Evolutionary conservation across 2,329 filamentous ascomycete species (phyloP), one percentile per base, ranked within the genome.

Genomic region (Fusarium mundagurra): DNA sequence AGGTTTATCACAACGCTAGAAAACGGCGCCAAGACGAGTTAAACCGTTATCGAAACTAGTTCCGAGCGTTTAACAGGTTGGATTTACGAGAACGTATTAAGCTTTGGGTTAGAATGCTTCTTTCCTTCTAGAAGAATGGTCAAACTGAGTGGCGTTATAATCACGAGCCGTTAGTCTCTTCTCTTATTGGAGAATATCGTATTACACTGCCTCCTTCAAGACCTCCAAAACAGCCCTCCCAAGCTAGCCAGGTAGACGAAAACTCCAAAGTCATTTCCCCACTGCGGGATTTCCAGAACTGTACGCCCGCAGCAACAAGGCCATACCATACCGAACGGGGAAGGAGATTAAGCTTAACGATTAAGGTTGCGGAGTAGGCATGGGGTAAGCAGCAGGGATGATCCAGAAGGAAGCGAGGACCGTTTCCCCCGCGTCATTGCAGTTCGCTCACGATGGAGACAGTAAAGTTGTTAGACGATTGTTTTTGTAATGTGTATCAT

Each of bases 341-440:
- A 74, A 71, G 71, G 69, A 61, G 67, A 61, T 27, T 65, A 70
- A 70, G 67, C 59, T 70, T 70, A 70, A 70, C 18, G 59, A 53
- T 61, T 71, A 71, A 71, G 68, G 67, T 70, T 70, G 67, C 33
- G 65, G 65, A 39, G 65, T 53, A 38, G 62, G 27, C 34, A 48
- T 66, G 64, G 64, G 50, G 61, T 31, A 48, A n/a, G 20, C 33
- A 43, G 20, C 38, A 63, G 29, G 34, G 53, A 36, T 41, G 53
- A 36, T 41, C 18, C 22, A 59, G 27, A 48, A 24, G 29, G 45
- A 59, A 38, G 29, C 53, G 24, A 45, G 27, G 13, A n/a, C 59
- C n/a, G 59, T 48, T 69, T 27, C 50, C 66, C 59, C 66, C 59
- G 34, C 59, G 41, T 59, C 45, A 24, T 45, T 61, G 9, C 41